phyloP scores from a whole-genome alignment of 2,329 filamentous ascomycete species.

The Hawksworthiomyces lignivorus region DNA sequence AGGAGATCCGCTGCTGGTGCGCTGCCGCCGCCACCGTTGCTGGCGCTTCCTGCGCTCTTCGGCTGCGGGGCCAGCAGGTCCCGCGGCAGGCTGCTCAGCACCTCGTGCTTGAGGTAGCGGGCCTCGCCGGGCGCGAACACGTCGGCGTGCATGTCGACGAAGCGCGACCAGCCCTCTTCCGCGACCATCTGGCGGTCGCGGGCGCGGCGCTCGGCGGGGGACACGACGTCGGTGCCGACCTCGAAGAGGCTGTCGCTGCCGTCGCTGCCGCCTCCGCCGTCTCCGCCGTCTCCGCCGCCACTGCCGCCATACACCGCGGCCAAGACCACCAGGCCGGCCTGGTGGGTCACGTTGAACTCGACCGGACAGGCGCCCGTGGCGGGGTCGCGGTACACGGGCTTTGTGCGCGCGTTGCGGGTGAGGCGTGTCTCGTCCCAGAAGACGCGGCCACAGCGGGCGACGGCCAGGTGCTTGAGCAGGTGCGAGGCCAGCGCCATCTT shows the following conservation, averaged over 20 bases:
- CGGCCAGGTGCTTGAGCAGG: slow-evolving; percentile 64
- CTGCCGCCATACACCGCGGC: slow-evolving; percentile 41
- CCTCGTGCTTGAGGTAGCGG: slow-evolving; percentile 48
- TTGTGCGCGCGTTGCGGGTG: slow-evolving; percentile 46
- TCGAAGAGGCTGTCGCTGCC: slow-evolving; percentile 26
- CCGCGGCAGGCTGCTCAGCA: slow-evolving; percentile 20
- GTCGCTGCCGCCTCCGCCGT: slow-evolving; percentile 24
- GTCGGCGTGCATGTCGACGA: slow-evolving; percentile 64
- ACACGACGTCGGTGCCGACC: slow-evolving; percentile 70
- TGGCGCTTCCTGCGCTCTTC: neutral
- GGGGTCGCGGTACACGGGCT: slow-evolving; percentile 45
- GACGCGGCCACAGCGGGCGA: slow-evolving; percentile 42
- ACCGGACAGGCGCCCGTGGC: slow-evolving; percentile 39
- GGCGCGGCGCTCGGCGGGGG: slow-evolving; percentile 59
- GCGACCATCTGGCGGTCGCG: slow-evolving; percentile 51
- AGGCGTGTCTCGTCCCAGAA: slow-evolving; percentile 54
- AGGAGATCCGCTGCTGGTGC: slow-evolving; percentile 30
- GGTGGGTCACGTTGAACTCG: slow-evolving; percentile 72
- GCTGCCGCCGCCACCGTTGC: slow-evolving; percentile 17
- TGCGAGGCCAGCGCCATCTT: slow-evolving; percentile 67
- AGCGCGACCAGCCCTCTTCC: slow-evolving; percentile 52
- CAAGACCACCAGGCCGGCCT: slow-evolving; percentile 65
- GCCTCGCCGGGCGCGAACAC: slow-evolving; percentile 60
- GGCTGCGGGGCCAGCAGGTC: neutral
- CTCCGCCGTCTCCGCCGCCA: slow-evolving; percentile 33